phyloP scores from a whole-genome alignment of 257 asterid genomes.

The Dorcoceras hygrometricum region DNA sequence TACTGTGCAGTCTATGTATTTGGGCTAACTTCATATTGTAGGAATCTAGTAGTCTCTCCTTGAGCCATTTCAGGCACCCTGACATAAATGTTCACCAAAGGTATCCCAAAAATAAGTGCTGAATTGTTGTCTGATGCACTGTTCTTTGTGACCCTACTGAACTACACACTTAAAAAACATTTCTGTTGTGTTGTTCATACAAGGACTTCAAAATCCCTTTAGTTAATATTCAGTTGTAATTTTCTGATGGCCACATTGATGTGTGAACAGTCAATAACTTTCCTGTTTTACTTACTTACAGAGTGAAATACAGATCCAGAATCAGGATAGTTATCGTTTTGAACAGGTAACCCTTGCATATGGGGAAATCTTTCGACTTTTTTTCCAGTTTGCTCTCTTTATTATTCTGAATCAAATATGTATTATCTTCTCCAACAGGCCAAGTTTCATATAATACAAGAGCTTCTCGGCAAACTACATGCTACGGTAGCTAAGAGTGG shows the following conservation, averaged over 20 bases:
- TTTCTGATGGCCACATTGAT: constrained; percentile 10
- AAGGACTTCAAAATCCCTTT: background rate
- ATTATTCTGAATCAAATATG: background rate
- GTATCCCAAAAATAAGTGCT: background rate
- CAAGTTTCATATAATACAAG: constrained; percentile 83
- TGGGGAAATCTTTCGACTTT: constrained; percentile 11
- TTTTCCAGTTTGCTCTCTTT: background rate
- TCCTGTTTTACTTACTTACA: constrained; percentile 39
- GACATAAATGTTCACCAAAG: background rate
- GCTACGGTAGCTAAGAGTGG: constrained; percentile 51
- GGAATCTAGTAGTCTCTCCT: background rate
- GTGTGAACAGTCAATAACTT: constrained; percentile 2
- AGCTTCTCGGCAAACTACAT: constrained; percentile 86
- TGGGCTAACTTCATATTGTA: background rate
- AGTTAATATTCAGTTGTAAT: constrained; percentile 1
- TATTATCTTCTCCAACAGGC: constrained; percentile 45
- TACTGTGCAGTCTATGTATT: background rate
- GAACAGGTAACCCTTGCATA: constrained; percentile 69
- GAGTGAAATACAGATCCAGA: constrained; percentile 91
- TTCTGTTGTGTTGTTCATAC: constrained; percentile 2
- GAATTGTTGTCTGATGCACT: background rate
- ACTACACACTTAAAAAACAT: background rate
- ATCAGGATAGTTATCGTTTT: constrained; percentile 73
- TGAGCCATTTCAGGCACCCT: background rate
- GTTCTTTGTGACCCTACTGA: background rate